Evolutionary conservation across 2,329 filamentous ascomycete species (phyloP).

Genomic region (Nannizzia gypsea): DNA sequence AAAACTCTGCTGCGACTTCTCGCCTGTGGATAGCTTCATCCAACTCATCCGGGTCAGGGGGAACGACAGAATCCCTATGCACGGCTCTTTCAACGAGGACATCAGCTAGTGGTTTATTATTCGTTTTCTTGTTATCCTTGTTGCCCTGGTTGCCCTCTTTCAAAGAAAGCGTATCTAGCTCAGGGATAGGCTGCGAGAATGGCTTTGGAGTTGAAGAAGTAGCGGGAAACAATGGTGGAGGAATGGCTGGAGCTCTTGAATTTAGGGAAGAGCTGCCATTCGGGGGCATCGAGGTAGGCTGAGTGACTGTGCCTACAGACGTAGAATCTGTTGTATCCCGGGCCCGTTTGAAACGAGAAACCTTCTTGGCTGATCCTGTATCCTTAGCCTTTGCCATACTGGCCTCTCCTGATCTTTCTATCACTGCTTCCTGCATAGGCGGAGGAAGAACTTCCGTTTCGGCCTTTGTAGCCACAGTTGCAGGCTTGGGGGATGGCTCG

Average conservation of each 20-base stretch:
- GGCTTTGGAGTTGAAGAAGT: slow-evolving; percentile 27
- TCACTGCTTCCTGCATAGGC: slow-evolving; percentile 32
- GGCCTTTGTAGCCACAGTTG: slow-evolving; percentile 7
- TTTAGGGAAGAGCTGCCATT: slow-evolving; percentile 14
- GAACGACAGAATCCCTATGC: slow-evolving; percentile 18
- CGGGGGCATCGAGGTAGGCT: slow-evolving; percentile 15
- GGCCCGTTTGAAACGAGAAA: slow-evolving; percentile 35
- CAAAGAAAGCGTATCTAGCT: slow-evolving; percentile 12
- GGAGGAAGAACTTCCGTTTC: slow-evolving; percentile 18
- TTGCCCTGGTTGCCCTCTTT: neutral
- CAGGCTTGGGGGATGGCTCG: slow-evolving; percentile 24
- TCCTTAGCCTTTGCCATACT: slow-evolving; percentile 11
- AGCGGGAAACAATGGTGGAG: slow-evolving; percentile 28
- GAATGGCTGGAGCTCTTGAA: slow-evolving; percentile 5
- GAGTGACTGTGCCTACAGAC: slow-evolving; percentile 10
- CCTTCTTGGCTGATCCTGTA: slow-evolving; percentile 24
- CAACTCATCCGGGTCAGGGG: slow-evolving; percentile 50
- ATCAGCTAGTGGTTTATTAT: slow-evolving; percentile 42
- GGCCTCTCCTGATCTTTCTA: slow-evolving; percentile 29
- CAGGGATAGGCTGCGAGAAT: slow-evolving; percentile 28
- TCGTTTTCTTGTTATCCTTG: slow-evolving; percentile 9
- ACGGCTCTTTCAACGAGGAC: slow-evolving; percentile 43
- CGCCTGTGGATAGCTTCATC: slow-evolving; percentile 62
- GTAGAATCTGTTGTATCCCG: slow-evolving; percentile 17
- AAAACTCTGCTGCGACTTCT: slow-evolving; percentile 72